Conservation (phyloP, 1,139 yeast genomes). For the Nakaseomyces kungkrabaensis region DNA sequence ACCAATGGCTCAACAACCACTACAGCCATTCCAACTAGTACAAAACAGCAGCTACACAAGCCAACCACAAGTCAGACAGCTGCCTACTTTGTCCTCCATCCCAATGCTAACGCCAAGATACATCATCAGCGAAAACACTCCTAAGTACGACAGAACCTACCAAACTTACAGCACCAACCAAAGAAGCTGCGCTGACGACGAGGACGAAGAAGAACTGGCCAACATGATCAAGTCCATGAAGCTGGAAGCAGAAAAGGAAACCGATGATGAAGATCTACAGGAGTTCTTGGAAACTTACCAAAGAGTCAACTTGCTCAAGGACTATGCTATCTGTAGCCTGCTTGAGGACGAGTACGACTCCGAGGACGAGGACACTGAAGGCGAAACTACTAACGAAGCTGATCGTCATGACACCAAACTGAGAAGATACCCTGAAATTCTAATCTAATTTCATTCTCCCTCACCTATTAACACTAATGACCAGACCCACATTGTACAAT, state of each 20-base stretch:
- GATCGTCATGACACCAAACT: neutral
- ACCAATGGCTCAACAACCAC: slow-evolving; percentile 1
- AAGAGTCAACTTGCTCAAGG: slow-evolving; percentile 21
- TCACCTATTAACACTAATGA: too few relatives aligned
- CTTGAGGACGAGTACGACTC: slow-evolving; percentile 22
- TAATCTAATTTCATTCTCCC: slow-evolving; percentile 3
- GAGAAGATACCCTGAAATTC: slow-evolving; percentile 11
- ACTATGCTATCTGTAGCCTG: slow-evolving; percentile 22
- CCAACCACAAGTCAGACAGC: slow-evolving; percentile 3
- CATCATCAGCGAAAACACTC: slow-evolving; percentile 8
- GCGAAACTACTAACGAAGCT: neutral
- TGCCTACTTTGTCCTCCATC: slow-evolving; percentile 9
- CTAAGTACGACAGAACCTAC: slow-evolving; percentile 1
- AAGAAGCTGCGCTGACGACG: slow-evolving; percentile 14
- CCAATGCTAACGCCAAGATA: slow-evolving; percentile 12
- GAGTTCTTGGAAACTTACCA: slow-evolving; percentile 10
- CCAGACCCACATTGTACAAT: too few relatives aligned
- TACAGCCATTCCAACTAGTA: neutral
- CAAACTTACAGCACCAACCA: slow-evolving; percentile 18
- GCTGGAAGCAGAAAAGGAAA: slow-evolving; percentile 8
- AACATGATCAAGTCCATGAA: slow-evolving; percentile 4
- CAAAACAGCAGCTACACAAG: neutral
- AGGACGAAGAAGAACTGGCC: slow-evolving; percentile 1
- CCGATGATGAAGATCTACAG: slow-evolving; percentile 4
- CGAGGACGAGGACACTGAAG: slow-evolving; percentile 6